These are phyloP conservation scores for Golubevia pallescens DNA, from an alignment of 1,284 basidiomycete species.

Conservation along the genomic window DNA sequence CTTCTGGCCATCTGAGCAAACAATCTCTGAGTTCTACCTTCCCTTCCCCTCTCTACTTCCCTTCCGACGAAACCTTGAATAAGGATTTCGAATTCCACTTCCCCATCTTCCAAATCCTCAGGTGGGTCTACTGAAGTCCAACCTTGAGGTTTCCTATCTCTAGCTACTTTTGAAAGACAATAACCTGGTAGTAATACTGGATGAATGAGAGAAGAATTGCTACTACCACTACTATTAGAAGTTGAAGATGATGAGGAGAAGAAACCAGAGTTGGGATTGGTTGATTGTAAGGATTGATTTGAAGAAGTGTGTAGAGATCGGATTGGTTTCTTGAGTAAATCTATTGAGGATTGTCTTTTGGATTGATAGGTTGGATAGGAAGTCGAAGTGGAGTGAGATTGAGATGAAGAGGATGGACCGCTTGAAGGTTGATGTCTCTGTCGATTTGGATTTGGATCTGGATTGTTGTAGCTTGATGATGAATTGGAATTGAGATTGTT, in stretches of 20 bases:
- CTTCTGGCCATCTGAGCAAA: conserved; percentile 6
- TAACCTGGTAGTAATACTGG: conserved; percentile 30
- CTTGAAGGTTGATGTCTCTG: background rate
- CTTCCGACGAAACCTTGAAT: conserved; percentile 19
- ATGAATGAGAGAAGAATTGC: conserved; percentile 18
- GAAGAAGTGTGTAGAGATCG: conserved; percentile 8
- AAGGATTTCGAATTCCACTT: conserved; percentile 29
- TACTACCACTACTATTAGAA: conserved; percentile 13
- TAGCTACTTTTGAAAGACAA: conserved; percentile 27
- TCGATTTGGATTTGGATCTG: background rate
- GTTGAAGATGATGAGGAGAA: conserved; percentile 11
- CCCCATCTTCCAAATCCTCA: conserved; percentile 32
- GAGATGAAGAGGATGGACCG: background rate
- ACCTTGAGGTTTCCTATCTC: conserved; percentile 31
- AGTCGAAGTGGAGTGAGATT: background rate
- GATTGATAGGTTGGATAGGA: conserved; percentile 20
- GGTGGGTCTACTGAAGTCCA: conserved; percentile 25
- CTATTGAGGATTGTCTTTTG: conserved; percentile 18
- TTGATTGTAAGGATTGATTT: background rate
- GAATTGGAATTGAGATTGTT: background rate
- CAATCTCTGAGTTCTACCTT: conserved; percentile 17
- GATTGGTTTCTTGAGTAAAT: conserved; percentile 14
- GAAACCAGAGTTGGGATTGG: conserved; percentile 8
- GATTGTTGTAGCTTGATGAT: background rate
- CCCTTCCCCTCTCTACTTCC: conserved; percentile 14